Evolutionary conservation across 2,329 filamentous ascomycete genomes (phyloP), one percentile per base, ranked within the genome.

Genomic region (Colletotrichum paranaense): DNA sequence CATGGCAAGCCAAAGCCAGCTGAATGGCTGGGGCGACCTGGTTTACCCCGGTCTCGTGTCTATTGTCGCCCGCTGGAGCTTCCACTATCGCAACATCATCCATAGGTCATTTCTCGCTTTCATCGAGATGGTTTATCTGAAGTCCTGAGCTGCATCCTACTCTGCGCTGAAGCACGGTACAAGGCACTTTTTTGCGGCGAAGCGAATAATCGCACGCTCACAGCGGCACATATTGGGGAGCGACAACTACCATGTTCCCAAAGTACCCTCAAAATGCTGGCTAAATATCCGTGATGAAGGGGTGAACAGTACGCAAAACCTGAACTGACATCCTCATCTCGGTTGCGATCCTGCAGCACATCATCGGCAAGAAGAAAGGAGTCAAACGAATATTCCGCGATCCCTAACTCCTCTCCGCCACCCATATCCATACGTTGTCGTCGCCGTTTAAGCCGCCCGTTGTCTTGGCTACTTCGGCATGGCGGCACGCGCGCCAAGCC

Each of bases 401-500:
- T 30, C 38, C 22, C 16, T 49, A 3, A 28, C 30, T 60, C 42
- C 28, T 63, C 46, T 32, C 62, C 56, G 42, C 26, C 1, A n/a
- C 46, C 22, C 38, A 28, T 62, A 2, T 19, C 28, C 22, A 26
- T 30, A 28, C 28, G 2, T 58, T 30, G 56, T 19, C 28, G 28
- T 46, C 4, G 42, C 59, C 59, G 42, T 32, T 32, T 2, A 49
- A 62, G 58, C 16, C 42, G 42, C 19, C 59, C 38, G 59, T n/a
- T 28, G 14, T 53, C 66, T 73, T 73, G 70, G 70, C 66, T n/a
- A 26, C 19, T 24, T 69, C 66, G 70, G 70, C 38, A 53, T 56
- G 65, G 70, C 70, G 70, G 70, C 70, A 73, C 59, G 52, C 59
- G 66, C 66, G 70, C 70, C 70, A 73, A 73, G 70, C 53, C 70